Conservation (phyloP, 257 asterid genomes). For the Thymus mandschuricus region DNA sequence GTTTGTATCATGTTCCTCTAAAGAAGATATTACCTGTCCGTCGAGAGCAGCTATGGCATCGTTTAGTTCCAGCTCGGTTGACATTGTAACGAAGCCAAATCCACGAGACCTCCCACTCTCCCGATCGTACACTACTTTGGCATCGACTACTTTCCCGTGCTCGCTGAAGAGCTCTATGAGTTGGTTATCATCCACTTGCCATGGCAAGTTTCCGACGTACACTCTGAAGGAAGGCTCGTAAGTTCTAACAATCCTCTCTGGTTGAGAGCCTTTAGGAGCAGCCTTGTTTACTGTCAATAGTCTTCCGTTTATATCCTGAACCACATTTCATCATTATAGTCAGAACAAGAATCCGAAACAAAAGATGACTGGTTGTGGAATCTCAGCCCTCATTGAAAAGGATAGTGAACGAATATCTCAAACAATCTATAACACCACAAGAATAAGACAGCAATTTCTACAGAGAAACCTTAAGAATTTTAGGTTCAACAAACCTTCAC, state of each 20-base stretch:
- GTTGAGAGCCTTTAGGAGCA: constrained; percentile 69
- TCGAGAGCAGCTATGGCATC: constrained; percentile 88
- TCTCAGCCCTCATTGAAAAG: too few relatives aligned
- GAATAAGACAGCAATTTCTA: neutral
- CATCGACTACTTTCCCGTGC: constrained; percentile 74
- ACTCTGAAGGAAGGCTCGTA: constrained; percentile 63
- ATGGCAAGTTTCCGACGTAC: constrained; percentile 83
- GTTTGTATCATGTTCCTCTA: neutral
- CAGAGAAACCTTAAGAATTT: neutral
- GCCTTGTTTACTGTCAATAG: constrained; percentile 79
- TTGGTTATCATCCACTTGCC: constrained; percentile 70
- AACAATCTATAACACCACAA: neutral
- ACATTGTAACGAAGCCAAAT: constrained; percentile 82
- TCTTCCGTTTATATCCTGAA: constrained; percentile 74
- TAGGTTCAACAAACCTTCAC: neutral
- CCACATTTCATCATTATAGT: neutral
- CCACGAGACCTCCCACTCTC: constrained; percentile 81
- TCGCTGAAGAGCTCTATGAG: constrained; percentile 75
- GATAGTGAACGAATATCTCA: neutral
- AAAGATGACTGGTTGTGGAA: neutral
- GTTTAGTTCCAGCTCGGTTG: constrained; percentile 62
- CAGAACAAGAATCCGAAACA: neutral
- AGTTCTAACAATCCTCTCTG: constrained; percentile 57
- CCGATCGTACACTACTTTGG: constrained; percentile 67
- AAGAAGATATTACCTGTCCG: constrained; percentile 62